Percentiles rank a stretch among this genome's conserved stretches.
phyloP scores from a whole-genome alignment of 192 early-diverging fungal genomes.

The Spinellus fusiger region DNA sequence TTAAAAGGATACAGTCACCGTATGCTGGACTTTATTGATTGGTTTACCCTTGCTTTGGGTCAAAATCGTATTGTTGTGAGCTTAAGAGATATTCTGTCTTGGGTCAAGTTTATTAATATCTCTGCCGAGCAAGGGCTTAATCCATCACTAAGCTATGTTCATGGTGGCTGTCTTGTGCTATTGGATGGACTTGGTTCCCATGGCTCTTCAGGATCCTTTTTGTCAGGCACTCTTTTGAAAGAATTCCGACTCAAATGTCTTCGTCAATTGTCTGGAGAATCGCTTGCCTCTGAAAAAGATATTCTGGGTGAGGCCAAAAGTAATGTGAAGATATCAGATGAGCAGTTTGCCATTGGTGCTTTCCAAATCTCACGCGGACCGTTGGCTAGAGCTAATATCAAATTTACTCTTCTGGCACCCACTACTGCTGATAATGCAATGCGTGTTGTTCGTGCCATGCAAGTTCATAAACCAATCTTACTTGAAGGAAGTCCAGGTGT shows the following conservation, averaged over 20 bases:
- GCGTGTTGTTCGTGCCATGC: conserved; percentile 84
- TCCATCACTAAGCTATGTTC: conserved; percentile 54
- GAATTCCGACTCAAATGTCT: conserved; percentile 47
- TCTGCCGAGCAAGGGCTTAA: conserved; percentile 44
- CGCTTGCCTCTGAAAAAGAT: conserved; percentile 26
- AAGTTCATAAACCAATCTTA: conserved; percentile 85
- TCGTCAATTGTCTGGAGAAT: conserved; percentile 32
- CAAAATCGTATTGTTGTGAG: conserved; percentile 57
- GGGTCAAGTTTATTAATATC: conserved; percentile 79
- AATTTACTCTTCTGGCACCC: conserved; percentile 84
- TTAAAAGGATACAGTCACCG: conserved; percentile 40
- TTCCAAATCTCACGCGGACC: conserved; percentile 74
- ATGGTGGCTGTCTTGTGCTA: conserved; percentile 88
- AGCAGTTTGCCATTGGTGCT: conserved; percentile 66
- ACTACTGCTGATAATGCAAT: conserved; percentile 85
- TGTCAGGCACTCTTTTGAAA: conserved; percentile 38
- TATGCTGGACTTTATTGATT: conserved; percentile 82
- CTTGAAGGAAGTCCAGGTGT: conserved; percentile 97
- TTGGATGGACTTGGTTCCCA: conserved; percentile 91
- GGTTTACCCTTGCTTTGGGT: conserved; percentile 59
- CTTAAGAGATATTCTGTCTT: conserved; percentile 88
- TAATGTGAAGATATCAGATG: conserved; percentile 15
- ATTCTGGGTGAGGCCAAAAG: conserved; percentile 34
- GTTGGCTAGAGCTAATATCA: conserved; percentile 37
- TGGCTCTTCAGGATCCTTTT: conserved; percentile 46